Conservation (phyloP, 169 alveolate genomes). For the Cryptosporidium bovis region DNA sequence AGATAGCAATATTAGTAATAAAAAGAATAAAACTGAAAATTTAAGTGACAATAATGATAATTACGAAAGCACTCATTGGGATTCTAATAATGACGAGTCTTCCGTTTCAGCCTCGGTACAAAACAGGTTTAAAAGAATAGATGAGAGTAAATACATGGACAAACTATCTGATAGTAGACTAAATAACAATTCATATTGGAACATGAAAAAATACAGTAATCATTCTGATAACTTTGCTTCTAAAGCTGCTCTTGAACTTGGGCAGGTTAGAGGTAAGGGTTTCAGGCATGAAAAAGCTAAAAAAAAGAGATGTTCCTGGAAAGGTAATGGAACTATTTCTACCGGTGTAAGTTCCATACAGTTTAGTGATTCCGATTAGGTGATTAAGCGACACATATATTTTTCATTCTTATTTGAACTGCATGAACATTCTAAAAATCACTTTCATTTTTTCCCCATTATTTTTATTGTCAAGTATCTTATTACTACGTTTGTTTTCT, state of each 20-base stretch:
- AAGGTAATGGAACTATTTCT: conserved; percentile 80
- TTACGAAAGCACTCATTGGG: not conserved
- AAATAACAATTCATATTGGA: conserved; percentile 72
- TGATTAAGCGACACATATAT: not conserved
- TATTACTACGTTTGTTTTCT: no score
- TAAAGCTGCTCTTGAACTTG: conserved; percentile 72
- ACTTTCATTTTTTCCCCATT: no score
- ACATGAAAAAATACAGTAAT: conserved; percentile 64
- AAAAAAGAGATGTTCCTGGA: conserved; percentile 87
- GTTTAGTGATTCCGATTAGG: conserved; percentile 56
- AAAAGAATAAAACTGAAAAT: not conserved
- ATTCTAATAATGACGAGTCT: not conserved
- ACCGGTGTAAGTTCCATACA: conserved; percentile 58
- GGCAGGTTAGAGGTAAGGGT: conserved; percentile 84
- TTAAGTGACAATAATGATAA: not conserved
- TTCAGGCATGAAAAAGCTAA: conserved; percentile 84
- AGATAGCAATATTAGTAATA: not conserved
- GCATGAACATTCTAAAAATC: no score
- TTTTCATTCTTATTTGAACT: no score
- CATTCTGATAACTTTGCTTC: conserved; percentile 53
- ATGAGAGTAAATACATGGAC: conserved; percentile 38
- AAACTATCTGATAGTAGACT: conserved; percentile 40
- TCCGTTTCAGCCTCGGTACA: conserved; percentile 1
- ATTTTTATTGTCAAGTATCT: no score
- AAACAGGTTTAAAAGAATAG: conserved; percentile 67